Conservation (phyloP, 768 basidiomycete genomes). For the Trametes villosa region DNA sequence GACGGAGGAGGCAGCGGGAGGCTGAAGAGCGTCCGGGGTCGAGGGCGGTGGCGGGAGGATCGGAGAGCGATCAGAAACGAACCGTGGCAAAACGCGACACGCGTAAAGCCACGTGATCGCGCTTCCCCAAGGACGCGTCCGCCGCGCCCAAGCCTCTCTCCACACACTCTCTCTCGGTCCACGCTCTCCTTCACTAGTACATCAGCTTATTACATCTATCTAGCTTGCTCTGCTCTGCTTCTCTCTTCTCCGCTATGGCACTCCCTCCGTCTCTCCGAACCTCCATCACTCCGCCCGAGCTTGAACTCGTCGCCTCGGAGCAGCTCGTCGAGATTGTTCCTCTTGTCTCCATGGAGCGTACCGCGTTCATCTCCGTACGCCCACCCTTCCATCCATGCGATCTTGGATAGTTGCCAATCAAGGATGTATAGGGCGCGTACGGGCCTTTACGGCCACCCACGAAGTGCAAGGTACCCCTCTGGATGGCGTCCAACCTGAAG, state of each 20-base stretch:
- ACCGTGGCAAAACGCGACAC: constrained; percentile 25
- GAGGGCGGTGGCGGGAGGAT: constrained; percentile 2
- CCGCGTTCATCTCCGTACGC: constrained; percentile 86
- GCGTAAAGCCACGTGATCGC: constrained; percentile 21
- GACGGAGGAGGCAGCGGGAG: background rate
- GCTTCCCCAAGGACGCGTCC: no score
- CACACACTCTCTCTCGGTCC: no score
- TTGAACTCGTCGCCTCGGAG: constrained; percentile 88
- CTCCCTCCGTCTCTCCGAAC: constrained; percentile 71
- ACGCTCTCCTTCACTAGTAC: no score
- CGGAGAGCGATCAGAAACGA: constrained; percentile 1
- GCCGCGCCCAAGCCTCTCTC: no score
- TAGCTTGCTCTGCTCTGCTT: no score
- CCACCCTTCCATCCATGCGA: background rate
- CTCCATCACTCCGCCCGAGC: constrained; percentile 81
- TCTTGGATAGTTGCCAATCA: background rate
- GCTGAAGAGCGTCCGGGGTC: background rate
- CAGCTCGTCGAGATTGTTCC: constrained; percentile 86
- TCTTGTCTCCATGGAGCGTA: constrained; percentile 86
- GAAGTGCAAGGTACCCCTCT: constrained; percentile 86
- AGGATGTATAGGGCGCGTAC: constrained; percentile 73
- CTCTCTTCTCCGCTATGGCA: constrained; percentile 78
- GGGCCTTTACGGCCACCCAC: constrained; percentile 91
- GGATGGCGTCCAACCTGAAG: constrained; percentile 96
- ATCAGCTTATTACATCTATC: no score